Conservation (phyloP, 345 rosid species). For the Aurinia saxatilis region DNA sequence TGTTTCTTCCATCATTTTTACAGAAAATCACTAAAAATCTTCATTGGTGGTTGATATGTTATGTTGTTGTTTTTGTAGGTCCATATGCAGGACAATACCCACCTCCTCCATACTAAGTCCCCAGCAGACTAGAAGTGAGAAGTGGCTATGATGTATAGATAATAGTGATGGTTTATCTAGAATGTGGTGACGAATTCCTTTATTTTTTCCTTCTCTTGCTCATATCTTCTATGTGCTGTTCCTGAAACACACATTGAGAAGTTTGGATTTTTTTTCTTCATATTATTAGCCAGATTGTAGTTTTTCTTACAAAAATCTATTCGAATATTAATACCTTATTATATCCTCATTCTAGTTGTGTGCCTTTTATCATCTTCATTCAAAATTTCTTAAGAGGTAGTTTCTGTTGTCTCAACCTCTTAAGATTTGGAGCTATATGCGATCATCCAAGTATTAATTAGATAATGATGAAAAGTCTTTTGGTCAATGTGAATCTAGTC, state of each 20-base stretch:
- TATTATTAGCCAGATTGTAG: not conserved
- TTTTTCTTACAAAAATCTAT: not conserved
- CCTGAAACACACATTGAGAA: not conserved
- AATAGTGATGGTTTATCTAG: slow-evolving; percentile 8
- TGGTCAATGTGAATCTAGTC: slow-evolving; percentile 3
- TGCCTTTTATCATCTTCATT: not conserved
- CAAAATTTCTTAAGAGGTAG: not conserved
- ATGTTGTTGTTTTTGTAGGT: slow-evolving; percentile 29
- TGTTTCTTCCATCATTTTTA: not conserved
- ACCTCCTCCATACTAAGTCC: slow-evolving; percentile 46
- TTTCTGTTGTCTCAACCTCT: not conserved
- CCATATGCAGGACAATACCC: slow-evolving; percentile 54
- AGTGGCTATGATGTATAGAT: slow-evolving; percentile 14
- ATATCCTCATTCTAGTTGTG: not conserved
- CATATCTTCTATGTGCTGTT: not conserved
- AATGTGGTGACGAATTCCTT: not conserved
- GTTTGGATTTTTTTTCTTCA: not conserved
- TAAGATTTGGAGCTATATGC: not conserved
- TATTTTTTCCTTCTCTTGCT: not conserved
- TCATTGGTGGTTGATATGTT: not conserved
- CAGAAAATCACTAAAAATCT: not conserved
- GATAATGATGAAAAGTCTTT: not conserved
- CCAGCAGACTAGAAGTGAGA: not conserved
- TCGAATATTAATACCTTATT: not conserved
- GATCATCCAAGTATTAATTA: not conserved